Base-by-base conservation (phyloP, 345 rosid genomes). In the Populus deltoides region DNA sequence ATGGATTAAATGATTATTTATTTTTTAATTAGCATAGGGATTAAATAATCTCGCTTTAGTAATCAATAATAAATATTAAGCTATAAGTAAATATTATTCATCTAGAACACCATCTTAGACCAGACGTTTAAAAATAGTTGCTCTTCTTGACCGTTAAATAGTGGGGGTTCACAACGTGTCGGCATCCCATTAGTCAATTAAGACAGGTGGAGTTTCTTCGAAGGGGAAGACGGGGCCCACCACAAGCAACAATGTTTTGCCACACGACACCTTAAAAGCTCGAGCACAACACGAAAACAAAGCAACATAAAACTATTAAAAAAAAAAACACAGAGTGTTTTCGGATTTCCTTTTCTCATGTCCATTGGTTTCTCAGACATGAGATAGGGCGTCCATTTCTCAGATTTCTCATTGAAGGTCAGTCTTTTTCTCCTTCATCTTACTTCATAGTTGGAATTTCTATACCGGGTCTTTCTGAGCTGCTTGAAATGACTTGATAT, bases 331-430 rank as follows among this genome's bases (percentile, higher is more conserved):
- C 1, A n/a, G 8, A 9, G 27, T 59, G 63, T 25, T 24, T 59
- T 59, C 63, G n/a, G 65, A 25, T 51, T 49, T 17, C 16, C 36
- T 49, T 35, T 12, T 57, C 13, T 55, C 75, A 8, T 36, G 47
- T 73, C 27, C 78, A 18, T 33, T 29, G n/a, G 11, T 73, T 61
- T 33, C 36, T 33, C 36, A 33, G 36, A 33, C 36, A 33, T 33
- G 36, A 33, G 36, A 33, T 33, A 33, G 36, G 6, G 36, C 36
- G 4, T 33, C 36, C 36, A 33, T 33, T 33, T 33, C 6, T 33
- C 6, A 33, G 57, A 74, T 74, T 61, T 53, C 47, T 6, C 45
- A 10, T 22, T 41, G 70, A 12, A 75, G 78, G 78, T 75, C 61
- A 29, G 39, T 9, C 31, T 29, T 75, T n/a, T 66, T 33, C 13